Evolutionary conservation across 345 rosid species (phyloP).

Genomic region (Isatis tinctoria): DNA sequence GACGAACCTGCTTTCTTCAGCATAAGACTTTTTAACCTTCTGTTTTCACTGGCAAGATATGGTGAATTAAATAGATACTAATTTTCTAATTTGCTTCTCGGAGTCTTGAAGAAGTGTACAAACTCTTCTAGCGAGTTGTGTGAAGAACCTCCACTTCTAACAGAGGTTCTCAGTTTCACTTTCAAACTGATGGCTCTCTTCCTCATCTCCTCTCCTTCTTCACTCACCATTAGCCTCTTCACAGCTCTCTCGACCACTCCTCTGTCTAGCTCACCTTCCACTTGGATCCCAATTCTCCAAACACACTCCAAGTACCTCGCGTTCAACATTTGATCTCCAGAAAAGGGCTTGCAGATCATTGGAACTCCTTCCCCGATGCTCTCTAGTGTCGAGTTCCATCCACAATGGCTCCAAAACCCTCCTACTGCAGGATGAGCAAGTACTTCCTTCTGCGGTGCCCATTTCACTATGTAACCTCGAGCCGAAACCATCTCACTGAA

Average conservation of each 20-base stretch:
- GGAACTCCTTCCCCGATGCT: constrained; percentile 46
- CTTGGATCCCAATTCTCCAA: constrained; percentile 39
- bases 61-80: background rate
- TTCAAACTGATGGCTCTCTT: constrained; percentile 18
- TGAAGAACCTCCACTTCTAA: constrained; percentile 22
- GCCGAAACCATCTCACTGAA: background rate
- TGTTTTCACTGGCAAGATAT: background rate
- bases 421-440: constrained; percentile 39
- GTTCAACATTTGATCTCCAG: constrained; percentile 39
- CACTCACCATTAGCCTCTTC: constrained; percentile 19
- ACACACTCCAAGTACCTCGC: constrained; percentile 40
- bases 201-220: constrained; percentile 24
- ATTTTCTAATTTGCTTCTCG: background rate
- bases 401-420: constrained; percentile 49
- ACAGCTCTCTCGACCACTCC: constrained; percentile 12
- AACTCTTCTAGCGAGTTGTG: background rate
- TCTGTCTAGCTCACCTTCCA: constrained; percentile 23
- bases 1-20: background rate
- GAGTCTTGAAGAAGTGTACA: background rate
- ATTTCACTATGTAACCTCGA: constrained; percentile 11
- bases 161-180: constrained; percentile 3
- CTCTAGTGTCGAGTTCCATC: constrained; percentile 53
- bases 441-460: constrained; percentile 21
- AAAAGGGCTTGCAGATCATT: constrained; percentile 41
- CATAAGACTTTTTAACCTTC: background rate